Base-by-base conservation (phyloP, 1,139 yeast genomes). In the Geotrichum fermentans region DNA sequence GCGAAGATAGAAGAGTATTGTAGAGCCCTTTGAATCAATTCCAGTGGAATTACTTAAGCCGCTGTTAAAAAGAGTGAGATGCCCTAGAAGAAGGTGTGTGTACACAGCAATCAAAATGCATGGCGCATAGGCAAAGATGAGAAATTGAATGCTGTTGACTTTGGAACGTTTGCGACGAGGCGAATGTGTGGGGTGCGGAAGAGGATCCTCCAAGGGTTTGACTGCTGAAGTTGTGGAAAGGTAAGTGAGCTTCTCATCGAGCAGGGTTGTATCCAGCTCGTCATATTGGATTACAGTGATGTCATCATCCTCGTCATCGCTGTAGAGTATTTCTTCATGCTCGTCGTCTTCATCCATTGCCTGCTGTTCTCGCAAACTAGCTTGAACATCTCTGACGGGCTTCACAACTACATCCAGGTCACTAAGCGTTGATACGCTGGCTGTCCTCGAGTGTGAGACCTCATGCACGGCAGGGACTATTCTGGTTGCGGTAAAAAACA, bases 91-190 rank as follows among this genome's bases (percentile, higher is more conserved):
- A 60, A 92, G 71, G 65, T 92, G 96, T 3, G 97, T 88, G 68
- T 92, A 92, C 51, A 92, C 96, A 0, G 96, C 96, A 55, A 90
- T 89, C 44, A 92, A 80, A 54, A 92, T 82, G 65, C 96, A 87
- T 2, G 98, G 97, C 14, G 96, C 85, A 67, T 87, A 90, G 30
- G 96, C 82, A 62, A 89, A 87, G 36, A 89, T 76, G 54, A 86
- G 69, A 56, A 75, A 75, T 20, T 48, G 52, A 13, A 51, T 20
- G 3, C 37, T 40, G 75, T 38, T 77, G 70, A 24, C 60, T 54
- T 45, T 62, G 59, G 53, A 43, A 34, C n/a, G 35, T 41, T 33
- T 28, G 45, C 26, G n/a, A 42, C 20, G 33, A 29, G 11, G 30
- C 35, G 43, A 20, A 20, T 22, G 32, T 11, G 38, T 17, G 18